A percentile compares a stretch with the other conserved stretches of the same genome.
phyloP scores from a whole-genome alignment of 139 green algal genomes.

The Chlamydomonas sphaeroides region DNA sequence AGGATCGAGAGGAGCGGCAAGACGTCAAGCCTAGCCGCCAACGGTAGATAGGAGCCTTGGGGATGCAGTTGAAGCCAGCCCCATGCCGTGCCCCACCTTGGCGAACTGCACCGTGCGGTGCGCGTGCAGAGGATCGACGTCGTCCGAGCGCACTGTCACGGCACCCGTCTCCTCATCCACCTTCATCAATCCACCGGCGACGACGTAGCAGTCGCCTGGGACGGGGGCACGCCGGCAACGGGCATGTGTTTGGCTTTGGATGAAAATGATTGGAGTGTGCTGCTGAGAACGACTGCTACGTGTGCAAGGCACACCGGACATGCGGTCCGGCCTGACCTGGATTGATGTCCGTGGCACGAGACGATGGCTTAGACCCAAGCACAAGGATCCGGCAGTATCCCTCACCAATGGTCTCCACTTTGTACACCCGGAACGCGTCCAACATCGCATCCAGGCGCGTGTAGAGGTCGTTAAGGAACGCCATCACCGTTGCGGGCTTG shows the following conservation, averaged over 20 bases:
- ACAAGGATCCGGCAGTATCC: no score
- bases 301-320: no score
- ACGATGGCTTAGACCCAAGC: no score
- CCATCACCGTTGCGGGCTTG: neutral
- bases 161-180: conserved; percentile 37
- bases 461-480: conserved; percentile 33
- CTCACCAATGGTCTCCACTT: conserved; percentile 43
- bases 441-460: conserved; percentile 15
- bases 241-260: no score
- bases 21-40: neutral
- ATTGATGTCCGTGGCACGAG: no score
- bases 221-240: no score
- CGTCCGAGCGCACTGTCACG: neutral
- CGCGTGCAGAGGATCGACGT: conserved; percentile 11
- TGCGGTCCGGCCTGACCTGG: no score
- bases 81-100: neutral
- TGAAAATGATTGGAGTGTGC: no score
- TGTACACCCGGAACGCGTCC: conserved; percentile 27
- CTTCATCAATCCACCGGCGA: conserved; percentile 20
- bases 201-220: conserved; percentile 38
- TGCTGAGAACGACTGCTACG: no score
- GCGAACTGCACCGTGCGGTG: conserved; percentile 25
- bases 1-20: neutral
- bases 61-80: neutral
- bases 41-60: neutral